Percentiles rank a stretch among this genome's conserved stretches.
Conservation (phyloP, 2,329 filamentous ascomycete species). For the Zymoseptoria crescenta region DNA sequence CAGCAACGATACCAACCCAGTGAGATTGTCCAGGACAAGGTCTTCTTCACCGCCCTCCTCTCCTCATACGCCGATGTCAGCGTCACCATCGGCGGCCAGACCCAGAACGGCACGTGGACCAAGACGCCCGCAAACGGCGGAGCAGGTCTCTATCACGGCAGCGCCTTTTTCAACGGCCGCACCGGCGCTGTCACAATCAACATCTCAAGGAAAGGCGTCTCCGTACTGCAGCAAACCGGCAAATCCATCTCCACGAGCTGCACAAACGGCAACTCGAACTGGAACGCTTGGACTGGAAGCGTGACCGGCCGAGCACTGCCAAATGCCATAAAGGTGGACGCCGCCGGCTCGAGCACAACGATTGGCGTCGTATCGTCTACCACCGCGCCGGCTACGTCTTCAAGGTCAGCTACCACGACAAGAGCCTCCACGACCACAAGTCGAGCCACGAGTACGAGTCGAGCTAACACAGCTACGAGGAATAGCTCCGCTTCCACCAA, state of each 20-base stretch:
- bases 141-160: slow-evolving; percentile 18
- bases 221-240: slow-evolving; percentile 28
- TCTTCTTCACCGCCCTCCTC: slow-evolving; percentile 38
- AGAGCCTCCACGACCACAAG: not conserved
- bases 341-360: not conserved
- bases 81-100: slow-evolving; percentile 32
- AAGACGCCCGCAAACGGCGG: slow-evolving; percentile 15
- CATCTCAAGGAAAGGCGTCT: slow-evolving; percentile 26
- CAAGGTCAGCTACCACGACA: not conserved
- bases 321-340: not conserved
- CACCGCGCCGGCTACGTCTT: not conserved
- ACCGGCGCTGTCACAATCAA: slow-evolving; percentile 36
- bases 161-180: slow-evolving; percentile 31
- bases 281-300: slow-evolving; percentile 21
- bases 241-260: slow-evolving; percentile 27
- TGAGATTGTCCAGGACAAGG: slow-evolving; percentile 35
- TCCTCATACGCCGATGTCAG: slow-evolving; percentile 27
- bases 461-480: not conserved
- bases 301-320: slow-evolving; percentile 2
- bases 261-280: slow-evolving; percentile 16
- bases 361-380: not conserved
- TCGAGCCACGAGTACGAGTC: not conserved
- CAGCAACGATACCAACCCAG: slow-evolving; percentile 17
- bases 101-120: not conserved
- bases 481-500: not conserved